phyloP scores from a whole-genome alignment of 805 yeast genomes.

The Ogataea angusta region DNA sequence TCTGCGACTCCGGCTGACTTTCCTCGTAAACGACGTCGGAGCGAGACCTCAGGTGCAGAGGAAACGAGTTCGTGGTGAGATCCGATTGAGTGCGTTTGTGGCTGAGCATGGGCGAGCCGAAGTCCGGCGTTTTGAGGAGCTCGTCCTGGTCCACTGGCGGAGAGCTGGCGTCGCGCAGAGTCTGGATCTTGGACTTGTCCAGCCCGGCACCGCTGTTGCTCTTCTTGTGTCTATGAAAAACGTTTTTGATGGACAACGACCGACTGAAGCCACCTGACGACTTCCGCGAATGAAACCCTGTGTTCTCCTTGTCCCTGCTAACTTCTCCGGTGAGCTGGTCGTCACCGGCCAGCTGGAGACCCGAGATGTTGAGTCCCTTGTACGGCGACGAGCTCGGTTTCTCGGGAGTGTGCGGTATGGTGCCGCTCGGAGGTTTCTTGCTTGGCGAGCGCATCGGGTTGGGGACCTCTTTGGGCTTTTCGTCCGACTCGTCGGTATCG shows the following conservation, averaged over 20 bases:
- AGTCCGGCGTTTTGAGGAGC: slow-evolving; percentile 1
- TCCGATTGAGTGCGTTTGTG: slow-evolving; percentile 29
- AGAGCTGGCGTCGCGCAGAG: slow-evolving; percentile 17
- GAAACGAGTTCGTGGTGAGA: slow-evolving; percentile 42
- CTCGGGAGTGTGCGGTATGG: slow-evolving; percentile 20
- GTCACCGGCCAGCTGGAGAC: slow-evolving; percentile 10
- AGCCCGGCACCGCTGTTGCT: slow-evolving; percentile 12
- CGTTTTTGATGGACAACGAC: slow-evolving; percentile 24
- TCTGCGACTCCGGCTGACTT: slow-evolving; percentile 23
- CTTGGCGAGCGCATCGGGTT: slow-evolving; percentile 18
- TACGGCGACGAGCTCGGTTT: slow-evolving; percentile 3
- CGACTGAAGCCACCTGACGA: slow-evolving; percentile 22
- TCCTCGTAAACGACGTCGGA: slow-evolving; percentile 43
- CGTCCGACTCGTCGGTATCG: not conserved
- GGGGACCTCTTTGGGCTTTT: not conserved
- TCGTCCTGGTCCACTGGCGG: slow-evolving; percentile 14
- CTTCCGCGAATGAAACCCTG: slow-evolving; percentile 18
- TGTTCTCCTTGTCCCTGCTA: slow-evolving; percentile 14
- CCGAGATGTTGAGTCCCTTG: slow-evolving; percentile 26
- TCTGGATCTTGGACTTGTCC: slow-evolving; percentile 14
- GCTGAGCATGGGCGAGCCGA: slow-evolving; percentile 6
- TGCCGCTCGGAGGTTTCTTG: slow-evolving; percentile 14
- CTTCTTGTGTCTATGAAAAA: slow-evolving; percentile 28
- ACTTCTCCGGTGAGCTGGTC: slow-evolving; percentile 7
- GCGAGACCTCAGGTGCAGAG: slow-evolving; percentile 38